phyloP scores from a whole-genome alignment of 805 yeast species.

The Nematodospora valgi region DNA sequence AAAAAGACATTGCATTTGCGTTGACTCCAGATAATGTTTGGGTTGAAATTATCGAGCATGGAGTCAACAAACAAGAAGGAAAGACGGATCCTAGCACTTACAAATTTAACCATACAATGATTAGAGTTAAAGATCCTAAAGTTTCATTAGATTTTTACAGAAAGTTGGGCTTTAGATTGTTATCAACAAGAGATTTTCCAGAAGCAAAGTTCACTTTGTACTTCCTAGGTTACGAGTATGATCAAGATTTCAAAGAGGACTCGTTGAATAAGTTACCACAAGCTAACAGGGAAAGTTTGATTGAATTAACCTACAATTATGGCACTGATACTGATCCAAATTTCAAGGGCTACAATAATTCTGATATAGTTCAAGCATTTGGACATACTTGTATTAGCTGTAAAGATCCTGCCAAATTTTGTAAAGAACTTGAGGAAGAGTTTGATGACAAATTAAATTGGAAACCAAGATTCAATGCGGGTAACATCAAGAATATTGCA shows the following conservation, averaged over 20 bases:
- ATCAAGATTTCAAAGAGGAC: conserved; percentile 40
- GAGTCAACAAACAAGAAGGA: conserved; percentile 37
- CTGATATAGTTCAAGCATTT: conserved; percentile 79
- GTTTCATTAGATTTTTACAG: conserved; percentile 75
- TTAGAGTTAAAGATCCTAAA: conserved; percentile 82
- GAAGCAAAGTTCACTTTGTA: conserved; percentile 80
- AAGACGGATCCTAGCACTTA: conserved; percentile 38
- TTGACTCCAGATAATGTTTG: conserved; percentile 96
- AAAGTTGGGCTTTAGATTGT: conserved; percentile 76
- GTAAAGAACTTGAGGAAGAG: conserved; percentile 48
- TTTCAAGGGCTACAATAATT: conserved; percentile 75
- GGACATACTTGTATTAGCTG: conserved; percentile 81
- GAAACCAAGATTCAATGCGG: conserved; percentile 55
- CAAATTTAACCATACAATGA: conserved; percentile 85
- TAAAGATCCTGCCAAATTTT: conserved; percentile 56
- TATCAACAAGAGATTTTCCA: conserved; percentile 52
- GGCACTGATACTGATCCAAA: conserved; percentile 82
- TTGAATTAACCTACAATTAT: conserved; percentile 94
- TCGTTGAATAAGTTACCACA: conserved; percentile 23
- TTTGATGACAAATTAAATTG: conserved; percentile 46
- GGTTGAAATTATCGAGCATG: conserved; percentile 81
- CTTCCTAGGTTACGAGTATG: conserved; percentile 73
- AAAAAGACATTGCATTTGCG: conserved; percentile 88
- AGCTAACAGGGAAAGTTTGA: conserved; percentile 57
- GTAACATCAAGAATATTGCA: conserved; percentile 59